Evolutionary conservation across 2,329 filamentous ascomycete genomes (phyloP), one percentile per base, ranked within the genome.

Genomic region (Amesomyces nigricolor): DNA sequence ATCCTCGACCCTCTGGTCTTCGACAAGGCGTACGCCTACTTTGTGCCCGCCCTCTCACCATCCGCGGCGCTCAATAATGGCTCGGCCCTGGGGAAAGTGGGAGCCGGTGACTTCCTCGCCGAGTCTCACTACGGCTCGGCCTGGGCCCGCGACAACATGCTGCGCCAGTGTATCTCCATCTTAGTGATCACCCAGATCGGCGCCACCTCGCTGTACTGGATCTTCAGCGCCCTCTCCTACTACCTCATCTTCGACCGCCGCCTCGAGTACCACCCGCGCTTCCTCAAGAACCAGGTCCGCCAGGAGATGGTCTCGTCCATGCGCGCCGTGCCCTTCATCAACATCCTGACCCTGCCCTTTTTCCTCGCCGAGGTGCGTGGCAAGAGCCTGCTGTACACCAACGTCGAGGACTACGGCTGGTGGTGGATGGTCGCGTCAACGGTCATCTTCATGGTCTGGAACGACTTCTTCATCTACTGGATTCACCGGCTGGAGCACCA

Each of bases 191-290:
- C 72, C 19, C 68, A 71, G 58, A 51, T 73, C 32, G 73, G 72
- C 54, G 72, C 71, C 17, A 54, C 52, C 13, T 50, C 51, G 10
- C 63, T 68, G 51, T 91, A 80, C 75, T 87, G 86, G 67, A 62
- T 85, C 61, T 87, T 82, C 67, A 83, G 86, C 22, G 77, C 81
- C 38, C 73, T 89, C 13, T 90, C 87, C 35, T 91, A 91, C 72
- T 72, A 85, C 70, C 82, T 89, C 71, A 74, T 91, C 53, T 77
- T 75, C 58, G 75, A 77, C 63, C 67, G 71, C 14, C 71, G 73
- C 11, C 67, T 75, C 49, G 72, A 75, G 63, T 64, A 77, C 59
- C 75, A 77, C 62, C 75, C 75, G 17, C 71, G 73, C 55, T 77
- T 76, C 65, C 67, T 77, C 51, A 70, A 75, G 68, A 75, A 76